Evolutionary conservation across 2,329 filamentous ascomycete genomes (phyloP).

Genomic region (Dryadomyces sulphureus): DNA sequence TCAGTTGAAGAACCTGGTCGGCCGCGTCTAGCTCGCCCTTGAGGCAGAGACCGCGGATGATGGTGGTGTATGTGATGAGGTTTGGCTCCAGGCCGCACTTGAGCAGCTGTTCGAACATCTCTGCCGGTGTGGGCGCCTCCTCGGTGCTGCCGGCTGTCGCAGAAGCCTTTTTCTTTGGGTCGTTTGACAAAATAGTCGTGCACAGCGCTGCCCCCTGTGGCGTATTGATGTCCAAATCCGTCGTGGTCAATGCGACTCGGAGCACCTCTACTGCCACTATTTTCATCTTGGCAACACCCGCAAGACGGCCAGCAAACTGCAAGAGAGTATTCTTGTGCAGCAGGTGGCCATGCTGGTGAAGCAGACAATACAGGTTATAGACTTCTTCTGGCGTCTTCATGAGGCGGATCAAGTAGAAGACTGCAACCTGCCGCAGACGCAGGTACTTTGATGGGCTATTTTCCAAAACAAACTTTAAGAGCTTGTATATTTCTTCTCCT

Average conservation of each 20-base stretch:
- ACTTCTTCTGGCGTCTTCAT: constrained; percentile 11
- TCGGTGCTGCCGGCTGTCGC: constrained; percentile 10
- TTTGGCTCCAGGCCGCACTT: constrained; percentile 49
- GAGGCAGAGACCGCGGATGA: constrained; percentile 57
- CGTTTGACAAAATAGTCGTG: constrained; percentile 38
- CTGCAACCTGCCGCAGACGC: constrained; percentile 22
- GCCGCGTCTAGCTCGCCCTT: constrained; percentile 48
- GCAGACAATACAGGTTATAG: constrained; percentile 20
- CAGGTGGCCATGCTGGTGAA: constrained; percentile 16
- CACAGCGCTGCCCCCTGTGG: constrained; percentile 36
- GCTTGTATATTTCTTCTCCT: neutral
- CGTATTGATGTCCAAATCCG: constrained; percentile 29
- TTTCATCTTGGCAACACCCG: constrained; percentile 24
- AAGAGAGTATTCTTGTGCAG: constrained; percentile 29
- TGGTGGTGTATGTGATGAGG: constrained; percentile 45
- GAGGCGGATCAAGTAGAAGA: constrained; percentile 13
- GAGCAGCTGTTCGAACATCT: constrained; percentile 41
- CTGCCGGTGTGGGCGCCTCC: constrained; percentile 26
- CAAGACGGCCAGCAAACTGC: constrained; percentile 32
- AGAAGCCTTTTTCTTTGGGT: constrained; percentile 15
- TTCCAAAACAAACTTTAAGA: constrained; percentile 7
- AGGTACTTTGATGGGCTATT: constrained; percentile 9
- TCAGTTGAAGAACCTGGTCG: constrained; percentile 48
- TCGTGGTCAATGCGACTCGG: constrained; percentile 17
- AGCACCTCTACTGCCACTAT: constrained; percentile 28